These are phyloP conservation scores for Cystobasidium ongulense DNA, from an alignment of 768 basidiomycete genomes.

Conservation along the genomic window DNA sequence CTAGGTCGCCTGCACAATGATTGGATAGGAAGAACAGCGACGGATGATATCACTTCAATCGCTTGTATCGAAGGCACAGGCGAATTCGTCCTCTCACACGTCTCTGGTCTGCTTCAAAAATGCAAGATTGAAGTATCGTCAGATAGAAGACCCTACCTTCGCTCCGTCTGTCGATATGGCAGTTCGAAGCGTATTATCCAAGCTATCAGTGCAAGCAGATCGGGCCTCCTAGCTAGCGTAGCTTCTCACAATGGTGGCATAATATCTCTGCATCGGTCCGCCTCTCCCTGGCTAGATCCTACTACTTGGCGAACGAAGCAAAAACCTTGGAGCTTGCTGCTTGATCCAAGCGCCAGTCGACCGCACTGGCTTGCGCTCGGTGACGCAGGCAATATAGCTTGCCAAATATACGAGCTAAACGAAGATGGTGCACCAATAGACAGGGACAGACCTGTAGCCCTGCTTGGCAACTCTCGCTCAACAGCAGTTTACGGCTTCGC, in stretches of 20 bases:
- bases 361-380: conserved; percentile 24
- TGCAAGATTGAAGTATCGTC: not conserved
- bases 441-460: conserved; percentile 50
- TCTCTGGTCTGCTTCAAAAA: conserved; percentile 22
- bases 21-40: conserved; percentile 13
- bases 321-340: conserved; percentile 2
- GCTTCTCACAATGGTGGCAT: conserved; percentile 3
- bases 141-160: not conserved
- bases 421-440: conserved; percentile 65
- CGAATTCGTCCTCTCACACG: conserved; percentile 5
- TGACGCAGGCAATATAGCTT: conserved; percentile 57
- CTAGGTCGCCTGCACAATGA: not conserved
- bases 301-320: conserved; percentile 3
- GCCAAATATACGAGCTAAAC: conserved; percentile 77
- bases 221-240: conserved; percentile 10
- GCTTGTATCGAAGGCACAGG: conserved; percentile 7
- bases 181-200: conserved; percentile 15
- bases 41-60: conserved; percentile 20
- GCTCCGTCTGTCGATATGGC: conserved; percentile 15
- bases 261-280: conserved; percentile 2
- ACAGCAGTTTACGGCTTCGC: conserved; percentile 67
- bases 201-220: not conserved
- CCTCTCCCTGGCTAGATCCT: conserved; percentile 10
- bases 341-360: not conserved
- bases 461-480: not conserved